Evolutionary conservation across 371 early-diverging fungal species (phyloP), one percentile per base, ranked within the genome.

Genomic region (Mortierella polycephala): DNA sequence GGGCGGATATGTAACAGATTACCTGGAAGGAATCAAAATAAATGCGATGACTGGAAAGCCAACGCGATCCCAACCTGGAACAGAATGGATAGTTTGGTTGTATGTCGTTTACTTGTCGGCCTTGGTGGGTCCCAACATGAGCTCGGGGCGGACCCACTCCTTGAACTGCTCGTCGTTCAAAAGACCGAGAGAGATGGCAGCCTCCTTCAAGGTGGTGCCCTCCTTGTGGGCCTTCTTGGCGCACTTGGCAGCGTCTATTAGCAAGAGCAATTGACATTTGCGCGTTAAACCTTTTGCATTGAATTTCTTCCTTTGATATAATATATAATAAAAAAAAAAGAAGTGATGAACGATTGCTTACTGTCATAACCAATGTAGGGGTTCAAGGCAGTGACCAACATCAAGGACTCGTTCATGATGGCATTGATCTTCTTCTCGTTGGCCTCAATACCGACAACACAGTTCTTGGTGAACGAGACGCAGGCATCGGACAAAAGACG

Each of bases 211-310:
- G 82, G 84, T 84, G 40, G 81, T 82, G 45, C 83, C 82, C 63
- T 84, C 94, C 84, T 95, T 95, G 87, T 96, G 96, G 30, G 98
- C 98, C 86, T 95, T 95, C 89, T 98, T 98, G 61, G 98, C 97
- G 23, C 90, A 90, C 67, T 93, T 89, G 60, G 98, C 97, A 14
- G 98, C 98, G 41, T 96, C 65, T 65, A 65, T 1, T 41, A 46
- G n/a, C 4, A n/a, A 21, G 40, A 57, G 44, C n/a, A 42, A 57
- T 9, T 13, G 41, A 39, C 37, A 37, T 11, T 8, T 30, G 4
- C 30, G 30, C 30, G 30, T 30, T 4, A 30, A 30, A 30, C 1
- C 30, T 30, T 30, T 30, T 30, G 30, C 30, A 30, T 30, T 30
- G 30, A 30, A 30, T 30, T 30, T 21, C 41, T 0, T 13, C 40